Base-by-base conservation (phyloP, 2,329 filamentous ascomycete genomes). In the Peltaster fructicola region DNA sequence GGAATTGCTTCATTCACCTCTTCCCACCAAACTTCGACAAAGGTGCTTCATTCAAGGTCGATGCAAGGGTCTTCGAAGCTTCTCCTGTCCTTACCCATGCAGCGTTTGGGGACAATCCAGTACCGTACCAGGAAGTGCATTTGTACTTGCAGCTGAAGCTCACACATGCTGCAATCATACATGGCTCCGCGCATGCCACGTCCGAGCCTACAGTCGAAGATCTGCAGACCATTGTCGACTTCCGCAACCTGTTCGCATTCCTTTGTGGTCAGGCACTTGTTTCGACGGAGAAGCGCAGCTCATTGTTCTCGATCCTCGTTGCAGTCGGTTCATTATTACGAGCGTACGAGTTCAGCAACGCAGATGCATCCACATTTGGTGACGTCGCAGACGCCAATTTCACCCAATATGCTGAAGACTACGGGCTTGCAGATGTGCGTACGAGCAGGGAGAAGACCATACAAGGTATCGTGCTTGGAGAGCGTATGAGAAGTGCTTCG, bases 381-480 rank as follows among this genome's bases (percentile, higher is more conserved):
- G 67, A 73, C 38, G 60, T 67, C 3, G 65, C 64, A 9, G 60
- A 58, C 22, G 56, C 68, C 9, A 74, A 71, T 45, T 81, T 84
- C 37, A 61, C 69, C 32, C 68, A 67, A 39, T 90, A 82, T 42
- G 68, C 84, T 31, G 73, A 84, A 22, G 75, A 88, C 46, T 59
- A 82, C 32, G 63, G 61, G 11, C 55, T 95, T 15, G 75, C 69
- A 3, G 85, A 95, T 50, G 74, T 92, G 22, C 65, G 82, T 27
- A 57, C 67, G 31, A 91, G 79, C 45, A 67, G 75, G 14, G 81
- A 92, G 44, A 90, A 88, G 60, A 92, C 79, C 0, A 61, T 95
- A 13, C 81, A 95, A 51, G 78, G 74, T 0, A 63, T 95, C 22
- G 65, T 95, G n/a, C 59, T 98, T 7, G 84, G 79, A 28, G 85